phyloP scores from a whole-genome alignment of 1,284 basidiomycete genomes.

The Puccinia hordei region DNA sequence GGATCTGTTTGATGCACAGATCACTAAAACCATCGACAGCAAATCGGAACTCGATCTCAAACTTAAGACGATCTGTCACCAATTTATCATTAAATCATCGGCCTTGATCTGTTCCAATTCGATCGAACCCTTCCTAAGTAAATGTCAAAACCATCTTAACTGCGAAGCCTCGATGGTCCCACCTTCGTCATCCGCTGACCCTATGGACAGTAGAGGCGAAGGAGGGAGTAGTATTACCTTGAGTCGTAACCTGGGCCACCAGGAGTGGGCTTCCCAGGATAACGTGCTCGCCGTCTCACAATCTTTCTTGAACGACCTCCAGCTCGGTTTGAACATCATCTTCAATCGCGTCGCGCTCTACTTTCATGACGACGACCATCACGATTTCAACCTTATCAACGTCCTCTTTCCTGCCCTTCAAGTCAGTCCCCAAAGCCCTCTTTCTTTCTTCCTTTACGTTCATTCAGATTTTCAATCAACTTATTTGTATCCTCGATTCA shows the following conservation, averaged over 20 bases:
- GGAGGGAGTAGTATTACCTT: neutral
- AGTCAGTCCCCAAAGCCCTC: neutral
- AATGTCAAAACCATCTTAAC: slow-evolving; percentile 26
- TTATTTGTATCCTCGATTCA: too few relatives aligned
- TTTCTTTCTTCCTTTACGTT: neutral
- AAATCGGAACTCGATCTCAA: slow-evolving; percentile 42
- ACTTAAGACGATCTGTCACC: slow-evolving; percentile 21
- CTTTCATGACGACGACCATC: slow-evolving; percentile 40
- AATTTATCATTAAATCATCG: slow-evolving; percentile 15
- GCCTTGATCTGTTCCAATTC: neutral
- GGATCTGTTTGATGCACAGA: neutral
- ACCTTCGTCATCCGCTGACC: neutral
- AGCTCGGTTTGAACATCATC: slow-evolving; percentile 12
- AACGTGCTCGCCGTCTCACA: slow-evolving; percentile 7
- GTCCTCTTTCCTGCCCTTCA: slow-evolving; percentile 44
- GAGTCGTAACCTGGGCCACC: slow-evolving; percentile 28
- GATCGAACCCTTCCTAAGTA: slow-evolving; percentile 14
- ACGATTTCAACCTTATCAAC: slow-evolving; percentile 25
- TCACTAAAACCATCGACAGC: slow-evolving; percentile 28
- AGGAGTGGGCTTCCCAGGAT: slow-evolving; percentile 35
- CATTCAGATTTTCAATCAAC: too few relatives aligned
- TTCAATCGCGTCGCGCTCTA: slow-evolving; percentile 39
- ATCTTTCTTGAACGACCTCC: neutral
- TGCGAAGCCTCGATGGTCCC: neutral
- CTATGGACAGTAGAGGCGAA: neutral